Base-by-base conservation (phyloP, 306 rosid genomes). In the Parietaria judaica region DNA sequence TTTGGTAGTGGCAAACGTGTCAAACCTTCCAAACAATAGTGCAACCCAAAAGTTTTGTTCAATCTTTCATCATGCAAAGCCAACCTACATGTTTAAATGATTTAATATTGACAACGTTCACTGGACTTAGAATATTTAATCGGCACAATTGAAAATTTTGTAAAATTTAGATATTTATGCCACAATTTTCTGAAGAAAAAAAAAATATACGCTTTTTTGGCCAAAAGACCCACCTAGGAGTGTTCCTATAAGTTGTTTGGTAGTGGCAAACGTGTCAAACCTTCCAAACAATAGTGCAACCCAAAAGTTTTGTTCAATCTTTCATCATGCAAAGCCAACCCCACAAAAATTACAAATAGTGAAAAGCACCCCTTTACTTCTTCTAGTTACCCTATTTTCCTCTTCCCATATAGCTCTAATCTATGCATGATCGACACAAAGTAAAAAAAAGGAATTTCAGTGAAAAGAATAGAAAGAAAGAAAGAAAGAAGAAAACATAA, bases 261-360 rank as follows among this genome's bases (percentile, higher is more conserved):
- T 72, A 69, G 76, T 79, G 89, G 63, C 87, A 78, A 75, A 68
- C 80, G 79, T 60, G 89, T 81, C 87, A 77, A 23, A 76, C 78
- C 70, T 79, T 86, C 87, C 95, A 79, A 39, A 55, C 57, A 58
- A 43, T 66, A 66, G 3, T 51, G 43, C 13, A 43, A 7, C 76
- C 84, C 84, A 81, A 80, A 76, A 80, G 70, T 76, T 71, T 73
- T 81, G 77, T 39, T 70, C 51, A 60, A 61, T 53, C 65, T 61
- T 23, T 71, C 58, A 71, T 54, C 63, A 72, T 70, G 55, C 31
- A 41, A 41, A 41, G 45, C 66, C 12, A 57, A 60, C 75, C 73
- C 62, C 79, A 60, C 71, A 47, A 6, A 35, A 48, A 41, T 41
- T 41, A 8, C 45, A 41, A 41, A 41, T 5, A 41, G 45, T 41